A percentile compares a stretch with the other conserved stretches of the same genome.
phyloP scores from a whole-genome alignment of 2,329 filamentous ascomycete genomes.

The Talaromyces sp. region DNA sequence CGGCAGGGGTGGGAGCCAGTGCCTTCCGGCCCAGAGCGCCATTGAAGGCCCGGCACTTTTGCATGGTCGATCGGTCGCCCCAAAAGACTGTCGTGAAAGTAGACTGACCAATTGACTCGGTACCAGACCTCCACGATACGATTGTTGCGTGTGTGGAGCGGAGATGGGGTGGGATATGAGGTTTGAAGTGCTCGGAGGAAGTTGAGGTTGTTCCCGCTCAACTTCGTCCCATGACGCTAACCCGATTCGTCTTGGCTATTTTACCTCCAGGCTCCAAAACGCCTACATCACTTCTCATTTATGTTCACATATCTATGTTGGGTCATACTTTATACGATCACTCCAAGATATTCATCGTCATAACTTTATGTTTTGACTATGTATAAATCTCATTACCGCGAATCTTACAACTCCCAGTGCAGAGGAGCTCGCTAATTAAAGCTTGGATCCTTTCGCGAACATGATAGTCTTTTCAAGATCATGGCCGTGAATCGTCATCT shows the following conservation, averaged over 20 bases:
- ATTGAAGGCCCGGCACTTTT: conserved; percentile 45
- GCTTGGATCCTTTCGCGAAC: conserved; percentile 30
- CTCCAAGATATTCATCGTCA: background rate
- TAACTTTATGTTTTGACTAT: background rate
- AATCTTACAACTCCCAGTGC: background rate
- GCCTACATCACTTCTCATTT: background rate
- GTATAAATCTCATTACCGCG: background rate
- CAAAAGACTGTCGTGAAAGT: conserved; percentile 6
- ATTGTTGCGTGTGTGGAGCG: conserved; percentile 14
- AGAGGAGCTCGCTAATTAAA: background rate
- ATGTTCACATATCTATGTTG: background rate
- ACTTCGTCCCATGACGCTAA: conserved; percentile 15
- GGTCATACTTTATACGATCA: background rate
- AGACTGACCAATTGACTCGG: conserved; percentile 22
- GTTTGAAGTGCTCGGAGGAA: background rate
- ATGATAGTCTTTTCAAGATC: conserved; percentile 29
- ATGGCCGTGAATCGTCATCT: conserved; percentile 37
- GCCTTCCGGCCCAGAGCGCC: conserved; percentile 40
- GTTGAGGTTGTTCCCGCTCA: conserved; percentile 17
- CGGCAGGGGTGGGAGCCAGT: conserved; percentile 33
- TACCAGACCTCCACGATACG: conserved; percentile 17
- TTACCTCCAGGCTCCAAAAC: too few relatives aligned
- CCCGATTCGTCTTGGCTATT: conserved; percentile 4
- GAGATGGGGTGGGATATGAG: conserved; percentile 13
- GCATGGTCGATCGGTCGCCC: conserved; percentile 40